Conservation (phyloP, 352 stramenopile genomes). For the Pythium volutum region DNA sequence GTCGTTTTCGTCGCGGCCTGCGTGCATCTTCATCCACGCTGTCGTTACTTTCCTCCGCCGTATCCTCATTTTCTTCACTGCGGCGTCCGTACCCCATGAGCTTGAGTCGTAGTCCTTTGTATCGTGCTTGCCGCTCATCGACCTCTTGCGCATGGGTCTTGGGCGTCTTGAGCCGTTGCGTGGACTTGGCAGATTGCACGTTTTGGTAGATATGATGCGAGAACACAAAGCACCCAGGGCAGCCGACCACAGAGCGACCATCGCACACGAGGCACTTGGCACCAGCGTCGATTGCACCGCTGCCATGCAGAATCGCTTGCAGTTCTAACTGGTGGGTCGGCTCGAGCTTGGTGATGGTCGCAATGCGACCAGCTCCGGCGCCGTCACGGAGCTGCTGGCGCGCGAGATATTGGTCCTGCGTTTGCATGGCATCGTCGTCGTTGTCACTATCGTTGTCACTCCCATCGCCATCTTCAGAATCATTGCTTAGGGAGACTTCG, state of each 20-base stretch:
- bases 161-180: constrained; percentile 47
- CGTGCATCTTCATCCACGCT: not conserved
- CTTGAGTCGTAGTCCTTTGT: constrained; percentile 47
- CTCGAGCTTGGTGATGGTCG: constrained; percentile 21
- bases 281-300: constrained; percentile 21
- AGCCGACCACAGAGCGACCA: constrained; percentile 52
- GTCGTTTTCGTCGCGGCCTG: constrained; percentile 1
- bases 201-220: constrained; percentile 34
- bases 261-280: constrained; percentile 5
- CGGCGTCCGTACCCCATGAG: constrained; percentile 32
- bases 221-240: constrained; percentile 68
- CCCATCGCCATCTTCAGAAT: not conserved
- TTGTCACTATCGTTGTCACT: constrained; percentile 27
- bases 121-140: constrained; percentile 33
- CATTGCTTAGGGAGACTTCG: constrained; percentile 33
- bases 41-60: not conserved
- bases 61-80: constrained; percentile 4
- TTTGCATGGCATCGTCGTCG: constrained; percentile 20
- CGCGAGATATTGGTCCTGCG: constrained; percentile 21
- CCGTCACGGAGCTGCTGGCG: constrained; percentile 19
- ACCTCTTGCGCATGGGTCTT: constrained; percentile 54
- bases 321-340: constrained; percentile 32
- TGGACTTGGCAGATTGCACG: constrained; percentile 32
- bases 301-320: constrained; percentile 30
- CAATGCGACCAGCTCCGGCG: not conserved